Percentiles rank a stretch among this genome's conserved stretches.
These are phyloP conservation scores for Termitomyces heimii DNA, from an alignment of 768 basidiomycete genomes.

Conservation along the genomic window DNA sequence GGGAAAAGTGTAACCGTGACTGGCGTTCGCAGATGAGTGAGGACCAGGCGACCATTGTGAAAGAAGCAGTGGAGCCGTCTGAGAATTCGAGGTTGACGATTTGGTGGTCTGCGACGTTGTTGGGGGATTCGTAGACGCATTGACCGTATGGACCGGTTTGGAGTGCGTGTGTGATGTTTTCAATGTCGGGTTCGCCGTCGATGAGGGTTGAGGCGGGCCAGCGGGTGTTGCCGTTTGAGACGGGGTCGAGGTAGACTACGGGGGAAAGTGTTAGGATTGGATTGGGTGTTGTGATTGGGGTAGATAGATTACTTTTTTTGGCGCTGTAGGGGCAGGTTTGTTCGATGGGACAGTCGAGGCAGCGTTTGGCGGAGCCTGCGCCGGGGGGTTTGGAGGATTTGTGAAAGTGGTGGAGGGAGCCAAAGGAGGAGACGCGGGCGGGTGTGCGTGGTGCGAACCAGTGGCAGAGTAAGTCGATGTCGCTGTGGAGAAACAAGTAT, in stretches of 20 bases:
- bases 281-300: neutral
- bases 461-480: slow-evolving; percentile 78
- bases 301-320: slow-evolving; percentile 64
- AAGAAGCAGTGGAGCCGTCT: slow-evolving; percentile 73
- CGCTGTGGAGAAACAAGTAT: slow-evolving; percentile 34
- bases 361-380: slow-evolving; percentile 66
- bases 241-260: slow-evolving; percentile 80
- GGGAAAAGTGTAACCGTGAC: slow-evolving; percentile 77
- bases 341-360: slow-evolving; percentile 71
- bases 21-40: slow-evolving; percentile 78
- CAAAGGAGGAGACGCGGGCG: slow-evolving; percentile 75
- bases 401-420: slow-evolving; percentile 79
- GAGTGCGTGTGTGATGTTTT: slow-evolving; percentile 75
- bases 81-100: slow-evolving; percentile 88
- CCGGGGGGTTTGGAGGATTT: slow-evolving; percentile 61
- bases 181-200: slow-evolving; percentile 82
- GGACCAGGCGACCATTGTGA: slow-evolving; percentile 88
- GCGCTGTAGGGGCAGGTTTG: slow-evolving; percentile 80
- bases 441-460: slow-evolving; percentile 68
- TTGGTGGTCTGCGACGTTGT: slow-evolving; percentile 89
- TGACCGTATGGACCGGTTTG: slow-evolving; percentile 65
- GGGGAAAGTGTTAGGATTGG: neutral
- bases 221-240: slow-evolving; percentile 40
- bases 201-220: slow-evolving; percentile 72
- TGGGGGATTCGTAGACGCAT: slow-evolving; percentile 81